Base-by-base conservation (phyloP, 495 filamentous ascomycete genomes). In the Penicillium egyptiacum region DNA sequence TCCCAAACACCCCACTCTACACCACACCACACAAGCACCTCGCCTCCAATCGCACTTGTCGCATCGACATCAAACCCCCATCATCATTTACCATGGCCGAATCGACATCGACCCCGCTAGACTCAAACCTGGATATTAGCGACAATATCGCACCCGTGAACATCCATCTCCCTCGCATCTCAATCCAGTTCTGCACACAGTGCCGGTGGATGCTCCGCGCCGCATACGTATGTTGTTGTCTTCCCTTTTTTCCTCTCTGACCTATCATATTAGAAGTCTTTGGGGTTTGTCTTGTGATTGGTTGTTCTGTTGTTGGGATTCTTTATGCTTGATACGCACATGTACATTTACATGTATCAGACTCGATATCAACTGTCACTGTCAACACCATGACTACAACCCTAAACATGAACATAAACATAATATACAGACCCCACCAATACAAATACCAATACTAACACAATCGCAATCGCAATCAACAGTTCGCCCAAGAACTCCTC, bases 401-500 rank as follows among this genome's bases (percentile, higher is more conserved):
- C 41, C 4, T 43, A 4, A 9, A 12, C 30, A 16, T 16, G 12
- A 42, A 9, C 39, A 9, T 20, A 2, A 5, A 11, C 8, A 42
- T 42, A 17, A 17, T 42, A 42, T 42, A 20, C 17, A 41, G 9
- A 42, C 0, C 16, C 9, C 39, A 22, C 17, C 19, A 11, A 43
- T n/a, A 7, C 25, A 25, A 12, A 41, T 20, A 31, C 35, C 16
- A 39, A n/a, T 39, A 39, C 56, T 60, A 35, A 51, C 57, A 50
- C 2, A 37, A 41, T 7, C 0, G 8, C 7, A 1, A 28, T 28
- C 25, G 7, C 4, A 3, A 28, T 7, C 26, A 26, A 14, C 19
- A 96, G 90, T 96, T 89, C 74, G 92, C 89, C 43, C 94, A 98
- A 83, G 94, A 98, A 74, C 89, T 98, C 51, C 86, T 98, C 57